A percentile compares a stretch with the other conserved stretches of the same genome.
Conservation (phyloP, 441 rosid genomes). For the Adansonia rubrostipa region DNA sequence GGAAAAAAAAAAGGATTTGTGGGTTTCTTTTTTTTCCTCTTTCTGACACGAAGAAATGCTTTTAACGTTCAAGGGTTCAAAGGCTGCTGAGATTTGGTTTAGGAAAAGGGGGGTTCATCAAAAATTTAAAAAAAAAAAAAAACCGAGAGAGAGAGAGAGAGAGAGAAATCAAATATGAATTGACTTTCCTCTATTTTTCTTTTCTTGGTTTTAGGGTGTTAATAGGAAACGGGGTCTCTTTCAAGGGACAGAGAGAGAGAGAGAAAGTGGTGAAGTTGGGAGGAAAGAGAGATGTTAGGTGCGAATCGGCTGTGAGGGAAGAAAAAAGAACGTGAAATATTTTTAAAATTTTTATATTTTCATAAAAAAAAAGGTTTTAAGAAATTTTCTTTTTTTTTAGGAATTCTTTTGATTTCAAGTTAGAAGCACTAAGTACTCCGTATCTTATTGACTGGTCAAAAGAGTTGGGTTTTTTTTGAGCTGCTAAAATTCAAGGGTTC, state of each 20-base stretch:
- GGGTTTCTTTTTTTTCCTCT: not conserved
- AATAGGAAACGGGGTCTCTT: not conserved
- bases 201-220: not conserved
- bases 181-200: not conserved
- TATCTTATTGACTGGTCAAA: not conserved
- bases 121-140: not conserved
- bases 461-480: not conserved
- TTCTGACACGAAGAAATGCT: not conserved
- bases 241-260: not conserved
- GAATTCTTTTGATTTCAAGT: too few relatives aligned
- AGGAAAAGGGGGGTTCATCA: not conserved
- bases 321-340: not conserved
- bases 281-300: slow-evolving; percentile 17
- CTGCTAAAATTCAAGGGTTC: too few relatives aligned
- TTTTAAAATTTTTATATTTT: not conserved
- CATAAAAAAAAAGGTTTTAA: not conserved
- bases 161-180: not conserved
- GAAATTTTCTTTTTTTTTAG: not conserved
- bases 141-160: not conserved
- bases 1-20: not conserved
- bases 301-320: slow-evolving; percentile 5
- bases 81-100: not conserved
- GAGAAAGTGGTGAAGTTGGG: not conserved
- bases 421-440: not conserved
- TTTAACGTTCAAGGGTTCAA: slow-evolving; percentile 9